phyloP scores from a whole-genome alignment of 2,329 filamentous ascomycete genomes.

The Fusarium sp. region DNA sequence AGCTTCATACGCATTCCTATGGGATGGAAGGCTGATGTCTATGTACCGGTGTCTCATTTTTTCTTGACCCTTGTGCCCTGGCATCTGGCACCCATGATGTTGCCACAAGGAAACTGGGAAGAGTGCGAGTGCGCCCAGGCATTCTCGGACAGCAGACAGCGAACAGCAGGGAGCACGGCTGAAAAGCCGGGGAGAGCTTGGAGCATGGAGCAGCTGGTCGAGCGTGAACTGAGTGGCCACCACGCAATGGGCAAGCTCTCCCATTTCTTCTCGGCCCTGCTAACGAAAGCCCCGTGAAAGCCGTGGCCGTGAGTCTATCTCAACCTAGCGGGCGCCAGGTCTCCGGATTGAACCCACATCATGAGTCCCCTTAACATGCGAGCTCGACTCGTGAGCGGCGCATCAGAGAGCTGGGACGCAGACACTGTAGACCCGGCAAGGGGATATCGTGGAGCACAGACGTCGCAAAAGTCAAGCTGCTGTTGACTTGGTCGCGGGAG shows the following conservation, averaged over 20 bases:
- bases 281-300: conserved; percentile 12
- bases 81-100: conserved; percentile 2
- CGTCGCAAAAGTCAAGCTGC: not conserved
- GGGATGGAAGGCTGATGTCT: not conserved
- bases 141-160: not conserved
- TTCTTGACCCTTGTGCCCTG: not conserved
- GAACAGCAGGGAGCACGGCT: conserved; percentile 20
- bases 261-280: not conserved
- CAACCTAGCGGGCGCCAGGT: conserved; percentile 16
- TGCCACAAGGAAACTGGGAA: conserved; percentile 20
- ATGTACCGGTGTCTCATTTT: not conserved
- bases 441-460: not conserved
- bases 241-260: not conserved
- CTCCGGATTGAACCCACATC: not conserved
- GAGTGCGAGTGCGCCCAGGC: conserved; percentile 22
- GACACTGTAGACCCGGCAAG: not conserved
- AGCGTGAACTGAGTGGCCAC: conserved; percentile 11
- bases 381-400: not conserved
- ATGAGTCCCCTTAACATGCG: not conserved
- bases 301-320: conserved; percentile 31
- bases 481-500: not conserved
- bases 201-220: conserved; percentile 1
- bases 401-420: not conserved
- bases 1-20: not conserved
- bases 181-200: conserved; percentile 35